Percentiles rank a stretch among this genome's conserved stretches.
These are phyloP conservation scores for Pythium vanterpoolii DNA, from an alignment of 352 stramenopile species.

Conservation along the genomic window DNA sequence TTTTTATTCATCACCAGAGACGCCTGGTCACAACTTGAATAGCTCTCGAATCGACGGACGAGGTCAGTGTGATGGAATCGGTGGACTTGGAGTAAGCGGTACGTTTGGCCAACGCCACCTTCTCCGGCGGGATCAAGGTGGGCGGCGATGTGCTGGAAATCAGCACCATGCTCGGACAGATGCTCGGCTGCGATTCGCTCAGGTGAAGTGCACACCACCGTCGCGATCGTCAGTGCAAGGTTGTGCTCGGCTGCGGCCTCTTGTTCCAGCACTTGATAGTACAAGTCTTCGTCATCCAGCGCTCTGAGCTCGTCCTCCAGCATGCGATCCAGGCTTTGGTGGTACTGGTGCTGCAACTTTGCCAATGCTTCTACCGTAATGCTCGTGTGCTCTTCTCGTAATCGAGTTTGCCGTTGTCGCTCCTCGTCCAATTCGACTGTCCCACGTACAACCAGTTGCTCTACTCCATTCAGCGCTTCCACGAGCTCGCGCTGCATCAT, in stretches of 20 bases:
- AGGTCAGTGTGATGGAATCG: constrained; percentile 43
- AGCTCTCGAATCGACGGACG: constrained; percentile 26
- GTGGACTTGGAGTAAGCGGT: constrained; percentile 41
- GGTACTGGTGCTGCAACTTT: constrained; percentile 30
- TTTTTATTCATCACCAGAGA: neutral
- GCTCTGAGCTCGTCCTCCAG: constrained; percentile 29
- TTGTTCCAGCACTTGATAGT: constrained; percentile 45
- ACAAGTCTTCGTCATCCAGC: constrained; percentile 31
- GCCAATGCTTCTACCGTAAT: constrained; percentile 37
- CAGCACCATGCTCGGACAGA: constrained; percentile 37
- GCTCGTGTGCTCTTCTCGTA: constrained; percentile 39
- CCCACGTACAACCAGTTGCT: constrained; percentile 39
- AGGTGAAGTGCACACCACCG: constrained; percentile 34
- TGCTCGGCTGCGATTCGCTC: constrained; percentile 43
- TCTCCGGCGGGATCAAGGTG: constrained; percentile 24
- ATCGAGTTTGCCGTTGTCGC: constrained; percentile 35
- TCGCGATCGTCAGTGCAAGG: constrained; percentile 31
- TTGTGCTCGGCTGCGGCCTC: constrained; percentile 41
- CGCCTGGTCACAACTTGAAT: neutral
- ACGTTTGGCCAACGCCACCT: neutral
- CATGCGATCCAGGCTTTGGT: constrained; percentile 23
- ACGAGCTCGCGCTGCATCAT: constrained; percentile 69
- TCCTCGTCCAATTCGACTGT: constrained; percentile 45
- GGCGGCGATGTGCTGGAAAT: constrained; percentile 43
- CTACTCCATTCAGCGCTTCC: constrained; percentile 52